Conservation (phyloP, 2,329 filamentous ascomycete species). For the Sporothrix euskadiensis region DNA sequence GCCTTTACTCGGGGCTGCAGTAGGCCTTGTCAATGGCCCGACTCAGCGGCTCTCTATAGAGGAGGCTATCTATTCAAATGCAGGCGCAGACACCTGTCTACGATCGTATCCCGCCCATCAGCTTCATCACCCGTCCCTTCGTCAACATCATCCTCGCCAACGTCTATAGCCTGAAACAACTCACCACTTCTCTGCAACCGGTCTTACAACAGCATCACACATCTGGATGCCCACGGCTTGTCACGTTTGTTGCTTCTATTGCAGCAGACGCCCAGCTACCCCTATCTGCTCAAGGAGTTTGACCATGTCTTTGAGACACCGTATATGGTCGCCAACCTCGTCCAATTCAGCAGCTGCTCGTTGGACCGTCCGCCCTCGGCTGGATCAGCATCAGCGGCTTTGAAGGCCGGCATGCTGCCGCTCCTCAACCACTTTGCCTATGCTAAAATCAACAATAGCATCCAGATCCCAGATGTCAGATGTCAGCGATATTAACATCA, state of each 20-base stretch:
- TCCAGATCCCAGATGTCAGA: conserved; percentile 63
- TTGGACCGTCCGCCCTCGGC: conserved; percentile 64
- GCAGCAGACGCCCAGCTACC: conserved; percentile 44
- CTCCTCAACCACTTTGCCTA: conserved; percentile 83
- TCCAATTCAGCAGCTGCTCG: conserved; percentile 67
- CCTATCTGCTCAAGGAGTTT: conserved; percentile 66
- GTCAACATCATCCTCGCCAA: not conserved
- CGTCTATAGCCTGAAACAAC: conserved; percentile 69
- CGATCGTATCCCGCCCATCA: not conserved
- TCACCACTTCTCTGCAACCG: conserved; percentile 70
- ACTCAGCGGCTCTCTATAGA: not conserved
- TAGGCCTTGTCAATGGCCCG: not conserved
- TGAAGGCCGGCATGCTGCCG: conserved; percentile 62
- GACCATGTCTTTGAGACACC: conserved; percentile 70
- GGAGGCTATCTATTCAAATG: not conserved
- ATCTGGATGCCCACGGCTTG: conserved; percentile 76
- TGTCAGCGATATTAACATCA: conserved; percentile 59
- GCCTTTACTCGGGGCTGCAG: not conserved
- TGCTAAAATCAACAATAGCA: conserved; percentile 52
- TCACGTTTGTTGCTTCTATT: conserved; percentile 67
- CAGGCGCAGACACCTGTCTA: not conserved
- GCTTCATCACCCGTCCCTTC: not conserved
- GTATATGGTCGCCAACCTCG: conserved; percentile 62
- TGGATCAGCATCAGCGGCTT: conserved; percentile 49
- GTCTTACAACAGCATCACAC: conserved; percentile 72